Evolutionary conservation across 2,329 filamentous ascomycete genomes (phyloP).

Genomic region (Knoxdaviesia proteae): DNA sequence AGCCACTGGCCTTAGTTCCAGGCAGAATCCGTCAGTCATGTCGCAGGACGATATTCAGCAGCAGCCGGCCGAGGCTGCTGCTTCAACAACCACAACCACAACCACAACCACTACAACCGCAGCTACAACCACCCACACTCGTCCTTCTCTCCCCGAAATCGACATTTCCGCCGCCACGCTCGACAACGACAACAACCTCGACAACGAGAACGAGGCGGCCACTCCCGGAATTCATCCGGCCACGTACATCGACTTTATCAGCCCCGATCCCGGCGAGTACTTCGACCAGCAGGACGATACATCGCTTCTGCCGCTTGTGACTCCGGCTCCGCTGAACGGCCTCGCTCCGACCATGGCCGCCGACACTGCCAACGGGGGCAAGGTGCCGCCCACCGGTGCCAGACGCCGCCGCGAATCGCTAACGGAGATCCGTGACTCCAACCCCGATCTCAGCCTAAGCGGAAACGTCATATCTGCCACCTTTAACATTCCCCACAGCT

Average conservation of each 20-base stretch:
- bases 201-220: slow-evolving; percentile 9
- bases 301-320: slow-evolving; percentile 1
- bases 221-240: slow-evolving; percentile 10
- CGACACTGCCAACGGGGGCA: slow-evolving; percentile 2
- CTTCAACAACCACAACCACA: slow-evolving; percentile 5
- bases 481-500: slow-evolving; percentile 39
- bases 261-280: slow-evolving; percentile 5
- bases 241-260: slow-evolving; percentile 7
- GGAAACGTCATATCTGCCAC: slow-evolving; percentile 48
- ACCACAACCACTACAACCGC: background rate
- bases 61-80: slow-evolving; percentile 1
- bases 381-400: slow-evolving; percentile 7
- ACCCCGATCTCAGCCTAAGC: slow-evolving; percentile 35
- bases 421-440: slow-evolving; percentile 30
- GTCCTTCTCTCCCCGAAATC: background rate
- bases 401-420: slow-evolving; percentile 29
- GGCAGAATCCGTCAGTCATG: too few relatives aligned
- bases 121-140: background rate
- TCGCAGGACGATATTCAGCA: too few relatives aligned
- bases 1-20: too few relatives aligned
- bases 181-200: slow-evolving; percentile 5
- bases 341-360: slow-evolving; percentile 3
- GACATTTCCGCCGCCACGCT: slow-evolving; percentile 1
- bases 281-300: slow-evolving; percentile 7
- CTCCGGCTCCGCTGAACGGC: background rate